Conservation (phyloP, 495 filamentous ascomycete genomes). For the Neurospora sublineolata region DNA sequence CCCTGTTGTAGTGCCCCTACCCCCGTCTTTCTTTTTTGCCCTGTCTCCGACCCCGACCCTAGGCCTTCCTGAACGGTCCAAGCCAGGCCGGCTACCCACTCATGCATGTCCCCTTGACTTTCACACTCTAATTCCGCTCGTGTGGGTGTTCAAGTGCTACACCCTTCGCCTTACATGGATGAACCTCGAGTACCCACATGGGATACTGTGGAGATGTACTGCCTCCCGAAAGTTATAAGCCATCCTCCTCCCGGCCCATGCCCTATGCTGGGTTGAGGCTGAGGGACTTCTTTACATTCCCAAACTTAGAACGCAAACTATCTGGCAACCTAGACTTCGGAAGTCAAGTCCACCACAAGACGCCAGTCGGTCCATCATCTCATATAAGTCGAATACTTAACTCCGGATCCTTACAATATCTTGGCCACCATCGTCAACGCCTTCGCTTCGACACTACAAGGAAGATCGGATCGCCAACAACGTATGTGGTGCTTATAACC, state of each 20-base stretch:
- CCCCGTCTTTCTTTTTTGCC: background rate
- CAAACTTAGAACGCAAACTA: constrained; percentile 21
- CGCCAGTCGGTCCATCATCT: constrained; percentile 1
- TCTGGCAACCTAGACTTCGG: background rate
- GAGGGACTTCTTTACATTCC: constrained; percentile 16
- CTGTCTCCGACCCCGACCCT: background rate
- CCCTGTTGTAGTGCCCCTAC: background rate
- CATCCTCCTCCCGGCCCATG: constrained; percentile 16
- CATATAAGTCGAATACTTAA: constrained; percentile 17
- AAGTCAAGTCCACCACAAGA: background rate
- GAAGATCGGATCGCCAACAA: constrained; percentile 5
- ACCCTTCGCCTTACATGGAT: background rate
- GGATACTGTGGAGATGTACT: constrained; percentile 20
- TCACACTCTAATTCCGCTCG: background rate
- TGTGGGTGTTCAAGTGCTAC: background rate
- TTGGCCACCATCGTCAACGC: background rate
- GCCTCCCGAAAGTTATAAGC: constrained; percentile 22
- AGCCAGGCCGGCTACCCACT: background rate
- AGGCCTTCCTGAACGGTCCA: background rate
- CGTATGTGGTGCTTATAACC: constrained; percentile 19
- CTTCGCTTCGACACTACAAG: background rate
- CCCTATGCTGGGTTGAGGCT: constrained; percentile 21
- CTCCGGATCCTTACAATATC: constrained; percentile 1
- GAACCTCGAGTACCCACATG: background rate
- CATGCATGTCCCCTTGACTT: background rate